phyloP scores from a whole-genome alignment of 805 yeast genomes.

The Komagataella pseudopastoris region DNA sequence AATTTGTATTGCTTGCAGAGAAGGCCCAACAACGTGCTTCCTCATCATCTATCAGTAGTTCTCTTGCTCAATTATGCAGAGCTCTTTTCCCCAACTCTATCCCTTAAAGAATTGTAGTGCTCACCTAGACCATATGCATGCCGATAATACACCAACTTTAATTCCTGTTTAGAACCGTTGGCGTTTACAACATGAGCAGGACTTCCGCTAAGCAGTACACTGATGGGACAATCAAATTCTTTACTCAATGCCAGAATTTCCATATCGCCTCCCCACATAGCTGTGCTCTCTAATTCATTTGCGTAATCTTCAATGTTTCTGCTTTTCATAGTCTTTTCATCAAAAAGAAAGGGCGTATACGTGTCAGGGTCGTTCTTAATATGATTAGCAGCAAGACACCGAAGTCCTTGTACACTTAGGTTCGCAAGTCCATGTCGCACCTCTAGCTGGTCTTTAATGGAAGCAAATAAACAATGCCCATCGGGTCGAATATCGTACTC shows the following conservation, averaged over 20 bases:
- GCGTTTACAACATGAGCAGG: conserved; percentile 54
- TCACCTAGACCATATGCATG: conserved; percentile 87
- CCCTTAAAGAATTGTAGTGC: conserved; percentile 71
- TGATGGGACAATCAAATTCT: conserved; percentile 60
- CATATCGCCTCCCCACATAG: conserved; percentile 95
- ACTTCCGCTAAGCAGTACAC: conserved; percentile 67
- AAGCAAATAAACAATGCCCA: conserved; percentile 88
- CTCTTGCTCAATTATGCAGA: not conserved
- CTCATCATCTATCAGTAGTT: not conserved
- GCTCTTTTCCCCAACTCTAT: conserved; percentile 2
- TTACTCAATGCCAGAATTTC: conserved; percentile 76
- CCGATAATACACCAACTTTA: conserved; percentile 70
- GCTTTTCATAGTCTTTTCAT: conserved; percentile 55
- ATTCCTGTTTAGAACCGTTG: conserved; percentile 33
- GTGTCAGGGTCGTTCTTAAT: conserved; percentile 54
- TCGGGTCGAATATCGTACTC: conserved; percentile 74
- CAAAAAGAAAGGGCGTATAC: conserved; percentile 72
- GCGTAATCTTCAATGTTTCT: conserved; percentile 59
- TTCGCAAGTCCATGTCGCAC: conserved; percentile 29
- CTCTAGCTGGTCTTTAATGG: conserved; percentile 66
- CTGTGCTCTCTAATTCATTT: conserved; percentile 52
- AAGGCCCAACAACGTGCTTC: not conserved
- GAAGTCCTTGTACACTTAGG: conserved; percentile 33
- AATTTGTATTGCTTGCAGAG: not conserved
- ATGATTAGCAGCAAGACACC: conserved; percentile 52